phyloP scores from a whole-genome alignment of 148 eudicot species.

The Fagopyrum homotropicum region DNA sequence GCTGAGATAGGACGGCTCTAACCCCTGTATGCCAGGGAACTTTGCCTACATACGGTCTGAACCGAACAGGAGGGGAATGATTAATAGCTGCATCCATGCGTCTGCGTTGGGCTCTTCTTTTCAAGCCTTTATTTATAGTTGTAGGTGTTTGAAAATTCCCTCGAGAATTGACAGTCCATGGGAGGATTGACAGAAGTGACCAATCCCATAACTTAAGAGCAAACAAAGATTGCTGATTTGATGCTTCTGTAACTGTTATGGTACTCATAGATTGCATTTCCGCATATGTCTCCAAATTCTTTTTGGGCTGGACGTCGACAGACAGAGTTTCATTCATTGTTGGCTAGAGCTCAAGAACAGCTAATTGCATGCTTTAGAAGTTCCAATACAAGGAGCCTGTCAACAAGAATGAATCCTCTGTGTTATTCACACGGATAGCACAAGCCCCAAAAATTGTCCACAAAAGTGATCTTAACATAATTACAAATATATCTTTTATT shows the following conservation, averaged over 20 bases:
- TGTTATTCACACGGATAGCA: no score
- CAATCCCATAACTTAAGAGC: constrained; percentile 38
- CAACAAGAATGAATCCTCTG: not conserved
- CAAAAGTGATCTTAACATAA: not conserved
- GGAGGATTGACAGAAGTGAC: constrained; percentile 54
- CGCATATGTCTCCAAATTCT: constrained; percentile 22
- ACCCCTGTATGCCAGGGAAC: constrained; percentile 98
- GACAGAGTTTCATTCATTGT: constrained; percentile 39
- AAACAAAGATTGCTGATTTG: constrained; percentile 28
- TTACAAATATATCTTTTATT: not conserved
- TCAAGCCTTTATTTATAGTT: constrained; percentile 55
- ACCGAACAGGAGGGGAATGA: constrained; percentile 41
- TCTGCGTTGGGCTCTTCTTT: constrained; percentile 37
- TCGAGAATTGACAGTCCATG: constrained; percentile 48
- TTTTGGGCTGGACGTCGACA: constrained; percentile 28
- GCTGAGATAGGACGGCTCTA: constrained; percentile 74
- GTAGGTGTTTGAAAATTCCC: constrained; percentile 48
- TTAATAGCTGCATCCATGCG: constrained; percentile 18
- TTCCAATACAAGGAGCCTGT: constrained; percentile 3
- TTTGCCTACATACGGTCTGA: constrained; percentile 87
- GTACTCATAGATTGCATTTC: constrained; percentile 18
- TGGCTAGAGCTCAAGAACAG: not conserved
- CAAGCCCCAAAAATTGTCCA: not conserved
- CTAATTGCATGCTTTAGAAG: not conserved
- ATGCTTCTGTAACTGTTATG: constrained; percentile 21